phyloP scores from a whole-genome alignment of 2,329 filamentous ascomycete genomes.

The Exophiala lecanii-corni region DNA sequence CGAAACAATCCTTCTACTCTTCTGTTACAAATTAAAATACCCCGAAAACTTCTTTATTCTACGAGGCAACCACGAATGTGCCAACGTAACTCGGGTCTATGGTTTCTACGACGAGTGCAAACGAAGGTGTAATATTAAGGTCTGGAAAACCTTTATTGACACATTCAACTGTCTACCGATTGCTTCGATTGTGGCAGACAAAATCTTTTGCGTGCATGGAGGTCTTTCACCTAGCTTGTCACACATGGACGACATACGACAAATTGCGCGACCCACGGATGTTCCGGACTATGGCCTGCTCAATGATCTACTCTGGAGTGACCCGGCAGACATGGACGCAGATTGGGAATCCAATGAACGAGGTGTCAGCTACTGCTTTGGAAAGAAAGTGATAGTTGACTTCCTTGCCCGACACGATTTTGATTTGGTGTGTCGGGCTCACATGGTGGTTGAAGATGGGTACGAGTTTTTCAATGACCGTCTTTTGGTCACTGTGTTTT shows the following conservation, averaged over 20 bases:
- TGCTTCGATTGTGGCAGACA: conserved; percentile 91
- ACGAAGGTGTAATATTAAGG: conserved; percentile 89
- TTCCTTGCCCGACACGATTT: conserved; percentile 94
- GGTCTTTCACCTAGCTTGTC: conserved; percentile 85
- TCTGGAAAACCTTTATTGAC: conserved; percentile 97
- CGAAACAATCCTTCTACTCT: conserved; percentile 84
- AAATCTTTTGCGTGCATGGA: conserved; percentile 97
- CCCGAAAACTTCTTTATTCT: conserved; percentile 96
- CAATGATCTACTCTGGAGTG: conserved; percentile 94
- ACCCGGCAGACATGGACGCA: conserved; percentile 94
- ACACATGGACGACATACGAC: conserved; percentile 97
- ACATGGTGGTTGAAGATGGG: conserved; percentile 99
- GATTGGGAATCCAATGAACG: conserved; percentile 98
- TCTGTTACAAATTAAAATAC: conserved; percentile 97
- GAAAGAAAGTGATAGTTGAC: conserved; percentile 95
- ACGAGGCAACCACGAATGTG: conserved; percentile 93
- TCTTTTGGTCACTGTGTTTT: conserved; percentile 93
- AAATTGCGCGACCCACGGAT: conserved; percentile 92
- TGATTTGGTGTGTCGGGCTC: conserved; percentile 91
- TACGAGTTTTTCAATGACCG: conserved; percentile 98
- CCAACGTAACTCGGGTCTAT: conserved; percentile 91
- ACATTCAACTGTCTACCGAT: conserved; percentile 95
- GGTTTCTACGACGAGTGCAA: conserved; percentile 99
- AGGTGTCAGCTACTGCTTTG: conserved; percentile 97
- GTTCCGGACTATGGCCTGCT: conserved; percentile 94